Percentiles rank a stretch among this genome's conserved stretches.
Evolutionary conservation across 148 eudicot genomes (phyloP).

Genomic region (Dianthus caryophyllus): DNA sequence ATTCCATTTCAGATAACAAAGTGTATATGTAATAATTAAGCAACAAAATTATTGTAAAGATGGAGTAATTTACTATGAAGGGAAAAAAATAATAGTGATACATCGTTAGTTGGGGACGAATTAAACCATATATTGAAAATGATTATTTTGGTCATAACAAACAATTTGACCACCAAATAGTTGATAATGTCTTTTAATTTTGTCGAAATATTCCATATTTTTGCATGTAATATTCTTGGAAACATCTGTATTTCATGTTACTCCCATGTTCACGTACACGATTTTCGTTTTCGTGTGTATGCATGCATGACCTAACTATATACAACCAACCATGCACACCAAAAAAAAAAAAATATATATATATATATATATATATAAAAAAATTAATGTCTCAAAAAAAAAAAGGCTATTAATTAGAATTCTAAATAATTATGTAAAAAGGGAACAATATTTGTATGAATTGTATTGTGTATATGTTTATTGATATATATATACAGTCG

Average conservation of each 20-base stretch:
- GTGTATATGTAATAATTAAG: too few relatives aligned
- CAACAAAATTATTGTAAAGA: too few relatives aligned
- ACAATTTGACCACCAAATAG: conserved; percentile 27
- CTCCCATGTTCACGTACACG: conserved; percentile 18
- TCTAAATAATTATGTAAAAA: too few relatives aligned
- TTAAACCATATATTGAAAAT: conserved; percentile 17
- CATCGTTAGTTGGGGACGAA: conserved; percentile 16
- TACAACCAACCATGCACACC: too few relatives aligned
- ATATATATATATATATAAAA: too few relatives aligned
- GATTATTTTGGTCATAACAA: conserved; percentile 19
- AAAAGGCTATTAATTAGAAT: too few relatives aligned
- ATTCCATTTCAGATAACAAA: too few relatives aligned
- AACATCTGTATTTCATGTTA: conserved; percentile 33
- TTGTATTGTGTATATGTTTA: too few relatives aligned
- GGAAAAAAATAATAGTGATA: background rate
- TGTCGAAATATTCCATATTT: conserved; percentile 12
- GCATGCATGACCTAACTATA: background rate
- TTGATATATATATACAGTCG: too few relatives aligned
- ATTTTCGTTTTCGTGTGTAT: background rate
- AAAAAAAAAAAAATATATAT: too few relatives aligned
- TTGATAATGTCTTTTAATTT: conserved; percentile 17
- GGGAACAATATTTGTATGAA: too few relatives aligned
- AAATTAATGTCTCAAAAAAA: too few relatives aligned
- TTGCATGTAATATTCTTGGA: conserved; percentile 18
- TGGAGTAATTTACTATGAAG: background rate